Evolutionary conservation across 1,284 basidiomycete species (phyloP).

Genomic region (Phylloporus sp.): DNA sequence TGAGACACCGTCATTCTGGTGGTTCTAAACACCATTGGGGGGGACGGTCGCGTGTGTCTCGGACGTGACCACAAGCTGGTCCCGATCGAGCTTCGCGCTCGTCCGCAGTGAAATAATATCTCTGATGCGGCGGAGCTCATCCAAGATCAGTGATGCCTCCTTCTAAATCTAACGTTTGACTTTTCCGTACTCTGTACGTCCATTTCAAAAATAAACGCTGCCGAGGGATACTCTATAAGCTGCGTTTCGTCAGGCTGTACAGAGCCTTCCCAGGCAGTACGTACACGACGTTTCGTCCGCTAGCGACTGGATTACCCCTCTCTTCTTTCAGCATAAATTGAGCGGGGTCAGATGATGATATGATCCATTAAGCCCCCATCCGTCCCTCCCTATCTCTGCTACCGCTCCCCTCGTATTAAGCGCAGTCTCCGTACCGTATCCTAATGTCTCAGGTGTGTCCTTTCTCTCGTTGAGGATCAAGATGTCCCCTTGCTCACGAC

Average conservation of each 20-base stretch:
- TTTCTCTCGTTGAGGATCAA: neutral
- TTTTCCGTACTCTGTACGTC: constrained; percentile 26
- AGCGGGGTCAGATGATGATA: constrained; percentile 11
- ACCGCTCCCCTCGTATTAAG: constrained; percentile 6
- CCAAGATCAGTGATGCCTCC: constrained; percentile 17
- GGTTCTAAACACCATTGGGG: constrained; percentile 1
- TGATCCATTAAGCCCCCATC: constrained; percentile 12
- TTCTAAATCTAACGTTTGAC: constrained; percentile 34
- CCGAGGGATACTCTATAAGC: constrained; percentile 25
- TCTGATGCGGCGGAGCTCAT: constrained; percentile 28
- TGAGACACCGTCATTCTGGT: constrained; percentile 25
- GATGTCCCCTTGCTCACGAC: neutral
- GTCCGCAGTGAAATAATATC: constrained; percentile 22
- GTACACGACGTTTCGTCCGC: constrained; percentile 35
- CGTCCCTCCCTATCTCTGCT: constrained; percentile 14
- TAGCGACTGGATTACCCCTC: constrained; percentile 28
- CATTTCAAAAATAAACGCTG: constrained; percentile 38
- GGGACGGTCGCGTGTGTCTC: constrained; percentile 3
- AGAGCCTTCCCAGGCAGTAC: constrained; percentile 39
- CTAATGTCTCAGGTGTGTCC: constrained; percentile 33
- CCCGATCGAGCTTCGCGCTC: constrained; percentile 16
- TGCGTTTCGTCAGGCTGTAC: constrained; percentile 38
- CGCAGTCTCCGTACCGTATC: constrained; percentile 1
- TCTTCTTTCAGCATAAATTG: constrained; percentile 36
- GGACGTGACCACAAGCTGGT: no score